Evolutionary conservation across 192 early-diverging fungal species (phyloP).

Genomic region (Neocallimastix lanati): DNA sequence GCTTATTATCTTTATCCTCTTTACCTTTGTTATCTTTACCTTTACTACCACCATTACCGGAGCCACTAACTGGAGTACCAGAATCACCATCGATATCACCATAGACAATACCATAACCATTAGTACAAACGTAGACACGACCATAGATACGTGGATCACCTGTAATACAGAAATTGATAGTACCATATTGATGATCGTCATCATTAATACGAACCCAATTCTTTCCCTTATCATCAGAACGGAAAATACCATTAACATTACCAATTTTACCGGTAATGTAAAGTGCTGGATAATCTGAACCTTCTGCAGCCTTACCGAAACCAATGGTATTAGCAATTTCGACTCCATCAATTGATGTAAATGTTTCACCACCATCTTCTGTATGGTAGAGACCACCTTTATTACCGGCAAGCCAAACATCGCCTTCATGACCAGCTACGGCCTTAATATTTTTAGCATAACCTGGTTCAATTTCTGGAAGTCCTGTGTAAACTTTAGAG

Average conservation of each 20-base stretch:
- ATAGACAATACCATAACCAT: slow-evolving; percentile 12
- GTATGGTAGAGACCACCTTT: slow-evolving; percentile 1
- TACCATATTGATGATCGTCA: slow-evolving; percentile 9
- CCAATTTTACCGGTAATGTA: slow-evolving; percentile 2
- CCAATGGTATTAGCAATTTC: background rate
- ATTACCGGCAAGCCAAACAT: slow-evolving; percentile 7
- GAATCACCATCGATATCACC: background rate
- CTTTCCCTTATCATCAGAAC: slow-evolving; percentile 6
- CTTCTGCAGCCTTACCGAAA: background rate
- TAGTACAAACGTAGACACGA: slow-evolving; percentile 10
- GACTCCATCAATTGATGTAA: background rate
- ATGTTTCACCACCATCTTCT: background rate
- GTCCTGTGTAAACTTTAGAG: background rate
- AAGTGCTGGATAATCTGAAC: background rate
- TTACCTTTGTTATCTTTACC: background rate
- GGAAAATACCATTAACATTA: slow-evolving; percentile 5
- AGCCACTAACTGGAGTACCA: background rate
- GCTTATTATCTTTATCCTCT: too few relatives aligned
- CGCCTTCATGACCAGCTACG: slow-evolving; percentile 7
- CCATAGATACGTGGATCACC: slow-evolving; percentile 9
- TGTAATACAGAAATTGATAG: slow-evolving; percentile 8
- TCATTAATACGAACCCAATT: slow-evolving; percentile 10
- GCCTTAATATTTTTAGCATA: slow-evolving; percentile 8
- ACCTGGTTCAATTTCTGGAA: slow-evolving; percentile 2
- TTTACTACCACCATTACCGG: background rate